Evolutionary conservation across 768 basidiomycete genomes (phyloP), one percentile per base, ranked within the genome.

Genomic region (Rhodosporidiobolus odoratus): DNA sequence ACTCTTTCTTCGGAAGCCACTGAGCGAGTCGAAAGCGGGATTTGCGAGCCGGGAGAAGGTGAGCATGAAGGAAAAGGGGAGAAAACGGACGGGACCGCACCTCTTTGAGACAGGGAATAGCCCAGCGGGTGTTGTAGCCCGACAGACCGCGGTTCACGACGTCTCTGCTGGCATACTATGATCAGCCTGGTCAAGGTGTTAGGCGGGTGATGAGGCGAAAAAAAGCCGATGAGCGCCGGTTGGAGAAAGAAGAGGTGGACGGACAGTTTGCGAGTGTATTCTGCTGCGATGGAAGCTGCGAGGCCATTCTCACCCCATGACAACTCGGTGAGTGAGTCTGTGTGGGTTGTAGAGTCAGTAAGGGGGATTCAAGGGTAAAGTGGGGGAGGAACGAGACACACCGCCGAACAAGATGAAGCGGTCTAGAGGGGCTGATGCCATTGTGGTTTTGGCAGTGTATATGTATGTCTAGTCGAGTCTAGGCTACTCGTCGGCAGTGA

Each of bases 251-350:
- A 25, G 19, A 9, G 32, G n/a, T 5, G 27, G 9, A 30, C 21
- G 48, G 2, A 19, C 40, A 35, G 43, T 37, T 63, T 59, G 37
- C 74, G 66, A 25, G 65, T 64, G 61, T 75, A 75, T 10, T 60
- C 37, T 50, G 66, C 45, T 4, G 64, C 56, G 50, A 75, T 56
- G 5, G 47, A 27, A 0, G 74, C 66, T 0, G 67, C 69, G 34
- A 64, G 50, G 25, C 74, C 74, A 1, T 53, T 19, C 12, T 56
- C 17, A 27, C 30, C 69, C 57, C 62, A 75, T 5, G 48, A 40
- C 30, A 60, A 54, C 37, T 75, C 69, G 4, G 74, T 75, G 52
- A 75, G 65, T 23, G 70, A 72, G 54, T 75, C 74, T 75, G 66
- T 27, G 58, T 2, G 37, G n/a, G 19, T 30, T 32, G 17, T 50